Evolutionary conservation across 306 rosid species (phyloP), one percentile per base, ranked within the genome.

Genomic region (Betula pendula): DNA sequence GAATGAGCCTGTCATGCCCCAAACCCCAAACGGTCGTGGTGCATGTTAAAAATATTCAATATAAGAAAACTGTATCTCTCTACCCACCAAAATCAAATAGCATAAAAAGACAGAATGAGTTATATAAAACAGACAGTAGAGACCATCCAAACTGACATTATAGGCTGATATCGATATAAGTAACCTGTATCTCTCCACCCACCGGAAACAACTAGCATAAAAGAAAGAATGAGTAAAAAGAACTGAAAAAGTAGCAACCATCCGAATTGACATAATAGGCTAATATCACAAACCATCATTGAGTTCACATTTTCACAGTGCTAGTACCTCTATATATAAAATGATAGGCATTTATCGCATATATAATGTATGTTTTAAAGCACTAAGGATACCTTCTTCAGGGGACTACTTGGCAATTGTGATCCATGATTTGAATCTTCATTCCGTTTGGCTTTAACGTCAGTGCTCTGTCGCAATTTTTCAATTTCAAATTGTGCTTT

Each of bases 331-430:
- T 31, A 11, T 6, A 20, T 56, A 65, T 65, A 19, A 33, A 65
- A 25, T 33, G 45, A 65, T 65, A 35, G 25, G n/a, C 24, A 65
- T 27, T 59, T 60, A 56, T 43, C 24, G 40, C 31, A 35, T 14
- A 50, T 60, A 4, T 33, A 31, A 72, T 52, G 49, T 43, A 69
- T 51, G 14, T 31, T 75, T 20, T 52, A 63, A n/a, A n/a, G n/a
- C n/a, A n/a, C n/a, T n/a, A n/a, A n/a, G n/a, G n/a, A n/a, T n/a
- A 91, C 95, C 95, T 85, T 91, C 77, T 85, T 84, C 60, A 48
- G 48, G 68, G 72, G 86, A 63, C 80, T 77, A 48, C 76, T 82
- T 27, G 78, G 75, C 4, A 78, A 83, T 45, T 70, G 83, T 40
- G 78, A 35, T 75, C 79, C 88, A 62, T 75, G 74, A 24, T 48